A percentile compares a stretch with the other conserved stretches of the same genome.
These are phyloP conservation scores for Beauveria asiatica DNA, from an alignment of 2,329 filamentous ascomycete genomes.

Conservation along the genomic window DNA sequence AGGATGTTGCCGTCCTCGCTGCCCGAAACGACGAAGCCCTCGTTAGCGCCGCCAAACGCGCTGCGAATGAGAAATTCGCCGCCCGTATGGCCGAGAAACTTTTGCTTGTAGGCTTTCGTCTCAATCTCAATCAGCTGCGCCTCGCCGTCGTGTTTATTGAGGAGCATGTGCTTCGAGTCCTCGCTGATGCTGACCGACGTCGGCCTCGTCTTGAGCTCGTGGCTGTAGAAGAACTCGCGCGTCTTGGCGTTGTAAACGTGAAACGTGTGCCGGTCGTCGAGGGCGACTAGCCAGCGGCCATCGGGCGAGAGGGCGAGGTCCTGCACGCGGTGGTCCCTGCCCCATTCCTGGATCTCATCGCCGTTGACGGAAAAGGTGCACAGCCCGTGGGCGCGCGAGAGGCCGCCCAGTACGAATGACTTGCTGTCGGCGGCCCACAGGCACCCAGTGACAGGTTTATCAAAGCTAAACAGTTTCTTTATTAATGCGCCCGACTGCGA, in stretches of 20 bases:
- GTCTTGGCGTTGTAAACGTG: conserved; percentile 77
- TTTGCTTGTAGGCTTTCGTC: conserved; percentile 61
- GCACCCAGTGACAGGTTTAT: conserved; percentile 79
- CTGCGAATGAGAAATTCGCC: conserved; percentile 73
- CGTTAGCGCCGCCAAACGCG: conserved; percentile 78
- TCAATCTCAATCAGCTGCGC: conserved; percentile 72
- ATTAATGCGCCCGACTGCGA: conserved; percentile 54
- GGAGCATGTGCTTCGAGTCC: conserved; percentile 72
- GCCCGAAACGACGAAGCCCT: conserved; percentile 85
- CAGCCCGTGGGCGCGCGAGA: conserved; percentile 59
- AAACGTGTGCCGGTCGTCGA: conserved; percentile 61
- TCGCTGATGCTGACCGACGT: conserved; percentile 74
- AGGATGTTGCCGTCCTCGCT: conserved; percentile 74
- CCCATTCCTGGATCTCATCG: conserved; percentile 56
- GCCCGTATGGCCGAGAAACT: conserved; percentile 67
- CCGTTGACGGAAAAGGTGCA: conserved; percentile 63
- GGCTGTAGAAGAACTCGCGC: conserved; percentile 65
- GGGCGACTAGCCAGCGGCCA: conserved; percentile 69
- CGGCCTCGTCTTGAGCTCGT: conserved; percentile 55
- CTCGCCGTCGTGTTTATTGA: conserved; percentile 71
- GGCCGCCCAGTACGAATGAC: conserved; percentile 70
- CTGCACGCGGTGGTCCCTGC: conserved; percentile 65
- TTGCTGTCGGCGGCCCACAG: conserved; percentile 78
- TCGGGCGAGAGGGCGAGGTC: conserved; percentile 78
- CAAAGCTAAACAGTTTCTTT: conserved; percentile 58